A percentile compares a stretch with the other conserved stretches of the same genome.
phyloP scores from a whole-genome alignment of 169 alveolate species.

The Babesia divergens region DNA sequence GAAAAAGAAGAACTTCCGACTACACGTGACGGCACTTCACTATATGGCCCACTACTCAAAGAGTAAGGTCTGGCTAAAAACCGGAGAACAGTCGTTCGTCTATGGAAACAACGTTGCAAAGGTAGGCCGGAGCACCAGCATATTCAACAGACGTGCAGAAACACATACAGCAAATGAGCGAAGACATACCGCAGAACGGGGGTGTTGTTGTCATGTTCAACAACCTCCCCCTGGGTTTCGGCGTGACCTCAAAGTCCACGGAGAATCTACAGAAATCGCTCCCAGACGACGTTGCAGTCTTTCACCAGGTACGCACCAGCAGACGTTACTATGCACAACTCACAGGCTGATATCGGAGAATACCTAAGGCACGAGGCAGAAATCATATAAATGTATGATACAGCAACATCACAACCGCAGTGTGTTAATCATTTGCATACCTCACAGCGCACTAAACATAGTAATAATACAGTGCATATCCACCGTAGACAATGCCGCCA shows the following conservation, averaged over 20 bases:
- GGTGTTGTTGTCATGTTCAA: slow-evolving; percentile 65
- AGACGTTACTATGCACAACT: neutral
- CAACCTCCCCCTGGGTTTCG: slow-evolving; percentile 66
- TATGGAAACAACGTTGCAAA: slow-evolving; percentile 62
- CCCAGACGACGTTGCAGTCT: slow-evolving; percentile 66
- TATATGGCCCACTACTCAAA: slow-evolving; percentile 57
- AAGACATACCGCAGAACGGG: slow-evolving; percentile 54
- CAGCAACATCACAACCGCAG: too few species aligned
- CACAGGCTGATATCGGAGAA: slow-evolving; percentile 66
- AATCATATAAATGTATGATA: slow-evolving; percentile 23
- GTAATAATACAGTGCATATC: too few species aligned
- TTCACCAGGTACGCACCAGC: slow-evolving; percentile 50
- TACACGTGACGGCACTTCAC: slow-evolving; percentile 61
- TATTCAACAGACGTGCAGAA: slow-evolving; percentile 1
- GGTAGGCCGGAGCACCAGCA: slow-evolving; percentile 1
- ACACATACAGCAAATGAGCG: slow-evolving; percentile 61
- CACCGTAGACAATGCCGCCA: slow-evolving; percentile 22
- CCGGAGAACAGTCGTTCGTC: slow-evolving; percentile 58
- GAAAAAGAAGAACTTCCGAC: slow-evolving; percentile 53
- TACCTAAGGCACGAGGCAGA: slow-evolving; percentile 64
- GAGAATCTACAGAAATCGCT: slow-evolving; percentile 50
- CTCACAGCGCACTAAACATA: too few species aligned
- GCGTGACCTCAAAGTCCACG: slow-evolving; percentile 63
- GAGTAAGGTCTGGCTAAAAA: slow-evolving; percentile 63
- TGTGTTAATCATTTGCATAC: too few species aligned